Percentiles rank a stretch among this genome's conserved stretches.
Conservation (phyloP, 1,139 yeast genomes). For the Geotrichum armillariae region DNA sequence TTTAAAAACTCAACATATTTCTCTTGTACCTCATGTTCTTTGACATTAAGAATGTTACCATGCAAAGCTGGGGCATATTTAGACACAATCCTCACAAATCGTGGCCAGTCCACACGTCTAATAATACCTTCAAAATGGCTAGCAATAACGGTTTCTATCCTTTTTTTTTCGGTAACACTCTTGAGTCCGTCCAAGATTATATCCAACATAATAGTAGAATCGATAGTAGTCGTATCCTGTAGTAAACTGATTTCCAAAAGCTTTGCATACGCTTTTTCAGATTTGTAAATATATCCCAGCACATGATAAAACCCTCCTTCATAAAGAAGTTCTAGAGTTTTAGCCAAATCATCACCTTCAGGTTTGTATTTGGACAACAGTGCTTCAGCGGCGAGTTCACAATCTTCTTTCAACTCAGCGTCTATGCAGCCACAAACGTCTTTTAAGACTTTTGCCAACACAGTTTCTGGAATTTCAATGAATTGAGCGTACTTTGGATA, state of each 20-base stretch:
- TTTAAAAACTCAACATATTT: conserved; percentile 29
- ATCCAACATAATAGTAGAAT: conserved; percentile 28
- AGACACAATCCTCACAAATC: conserved; percentile 27
- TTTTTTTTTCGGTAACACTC: conserved; percentile 22
- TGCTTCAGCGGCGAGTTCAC: conserved; percentile 71
- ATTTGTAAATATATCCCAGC: conserved; percentile 55
- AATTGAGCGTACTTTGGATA: conserved; percentile 80
- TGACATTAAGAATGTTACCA: conserved; percentile 28
- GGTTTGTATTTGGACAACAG: conserved; percentile 64
- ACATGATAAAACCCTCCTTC: conserved; percentile 58
- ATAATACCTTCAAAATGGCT: conserved; percentile 27
- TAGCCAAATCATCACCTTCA: conserved; percentile 38
- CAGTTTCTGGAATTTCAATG: conserved; percentile 61
- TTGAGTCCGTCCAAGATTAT: conserved; percentile 33
- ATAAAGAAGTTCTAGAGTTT: conserved; percentile 51
- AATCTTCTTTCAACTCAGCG: conserved; percentile 49
- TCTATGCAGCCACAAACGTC: conserved; percentile 47
- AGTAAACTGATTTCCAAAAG: conserved; percentile 47
- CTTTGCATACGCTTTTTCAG: conserved; percentile 53
- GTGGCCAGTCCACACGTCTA: conserved; percentile 24
- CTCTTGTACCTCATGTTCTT: conserved; percentile 26
- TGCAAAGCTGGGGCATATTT: conserved; percentile 29
- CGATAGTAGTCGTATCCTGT: conserved; percentile 3
- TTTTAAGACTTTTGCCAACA: conserved; percentile 49
- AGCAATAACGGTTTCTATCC: conserved; percentile 24